Evolutionary conservation across 495 filamentous ascomycete genomes (phyloP).

Genomic region (Neurospora sp.): DNA sequence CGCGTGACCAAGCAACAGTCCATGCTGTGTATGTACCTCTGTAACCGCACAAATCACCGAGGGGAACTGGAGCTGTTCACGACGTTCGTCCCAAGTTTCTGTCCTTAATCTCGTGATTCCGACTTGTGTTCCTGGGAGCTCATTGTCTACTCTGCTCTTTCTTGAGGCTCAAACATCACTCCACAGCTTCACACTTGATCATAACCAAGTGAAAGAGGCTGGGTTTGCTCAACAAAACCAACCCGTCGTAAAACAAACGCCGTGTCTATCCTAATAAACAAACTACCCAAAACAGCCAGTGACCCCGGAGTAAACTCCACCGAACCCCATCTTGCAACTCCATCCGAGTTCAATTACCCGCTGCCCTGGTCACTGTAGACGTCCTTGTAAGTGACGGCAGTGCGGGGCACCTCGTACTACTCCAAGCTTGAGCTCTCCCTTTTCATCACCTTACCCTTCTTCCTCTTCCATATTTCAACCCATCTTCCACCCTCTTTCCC

Average conservation of each 20-base stretch:
- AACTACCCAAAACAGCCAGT: background rate
- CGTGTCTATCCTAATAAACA: background rate
- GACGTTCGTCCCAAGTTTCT: background rate
- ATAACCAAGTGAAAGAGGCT: background rate
- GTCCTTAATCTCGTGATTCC: background rate
- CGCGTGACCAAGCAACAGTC: background rate
- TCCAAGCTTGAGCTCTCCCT: background rate
- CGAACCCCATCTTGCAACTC: background rate
- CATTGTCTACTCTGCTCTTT: background rate
- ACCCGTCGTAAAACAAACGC: background rate
- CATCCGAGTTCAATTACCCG: background rate
- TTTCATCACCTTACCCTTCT: background rate
- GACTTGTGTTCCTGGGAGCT: background rate
- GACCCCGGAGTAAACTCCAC: background rate
- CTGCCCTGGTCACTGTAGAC: background rate
- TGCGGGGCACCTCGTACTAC: background rate
- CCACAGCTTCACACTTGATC: background rate
- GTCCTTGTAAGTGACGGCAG: background rate
- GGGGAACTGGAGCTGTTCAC: background rate
- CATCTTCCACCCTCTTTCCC: background rate
- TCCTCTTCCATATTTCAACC: background rate
- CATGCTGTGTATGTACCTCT: background rate
- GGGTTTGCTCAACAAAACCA: background rate
- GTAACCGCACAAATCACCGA: background rate
- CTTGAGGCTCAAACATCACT: background rate